phyloP scores from a whole-genome alignment of 164 flowering plant species.

The Vitis rotundifolia region DNA sequence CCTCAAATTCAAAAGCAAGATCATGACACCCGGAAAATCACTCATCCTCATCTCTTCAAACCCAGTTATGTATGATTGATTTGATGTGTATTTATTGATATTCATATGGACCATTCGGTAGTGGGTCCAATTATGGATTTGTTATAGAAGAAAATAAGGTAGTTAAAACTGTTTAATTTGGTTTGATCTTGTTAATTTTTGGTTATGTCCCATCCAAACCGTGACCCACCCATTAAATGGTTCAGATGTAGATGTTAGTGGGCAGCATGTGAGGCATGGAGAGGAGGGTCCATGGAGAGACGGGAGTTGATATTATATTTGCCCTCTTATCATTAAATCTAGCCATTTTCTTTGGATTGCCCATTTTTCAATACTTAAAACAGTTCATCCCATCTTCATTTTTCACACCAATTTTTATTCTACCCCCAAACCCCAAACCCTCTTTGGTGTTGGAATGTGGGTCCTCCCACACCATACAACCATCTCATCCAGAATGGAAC shows the following conservation, averaged over 20 bases:
- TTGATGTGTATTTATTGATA: conserved; percentile 12
- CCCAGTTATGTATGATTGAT: conserved; percentile 14
- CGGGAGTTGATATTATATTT: conserved; percentile 4
- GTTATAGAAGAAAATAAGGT: conserved; percentile 7
- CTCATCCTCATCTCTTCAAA: background rate
- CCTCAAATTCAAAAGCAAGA: conserved; percentile 9
- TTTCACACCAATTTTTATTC: no score
- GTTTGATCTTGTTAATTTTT: background rate
- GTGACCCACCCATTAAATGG: conserved; percentile 35
- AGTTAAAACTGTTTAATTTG: conserved; percentile 1
- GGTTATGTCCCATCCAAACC: conserved; percentile 18
- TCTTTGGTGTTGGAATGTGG: no score
- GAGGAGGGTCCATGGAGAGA: conserved; percentile 25
- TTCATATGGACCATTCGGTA: background rate
- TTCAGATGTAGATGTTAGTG: conserved; percentile 37
- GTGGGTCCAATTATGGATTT: conserved; percentile 8
- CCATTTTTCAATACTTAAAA: background rate
- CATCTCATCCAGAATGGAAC: no score
- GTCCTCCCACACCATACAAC: no score
- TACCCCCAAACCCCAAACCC: no score
- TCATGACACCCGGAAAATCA: conserved; percentile 17
- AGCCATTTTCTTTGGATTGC: background rate
- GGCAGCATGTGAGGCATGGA: conserved; percentile 45
- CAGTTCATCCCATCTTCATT: no score
- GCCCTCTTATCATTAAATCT: background rate